Evolutionary conservation across 805 yeast genomes (phyloP).

Genomic region (Blastobotrys terrestris): DNA sequence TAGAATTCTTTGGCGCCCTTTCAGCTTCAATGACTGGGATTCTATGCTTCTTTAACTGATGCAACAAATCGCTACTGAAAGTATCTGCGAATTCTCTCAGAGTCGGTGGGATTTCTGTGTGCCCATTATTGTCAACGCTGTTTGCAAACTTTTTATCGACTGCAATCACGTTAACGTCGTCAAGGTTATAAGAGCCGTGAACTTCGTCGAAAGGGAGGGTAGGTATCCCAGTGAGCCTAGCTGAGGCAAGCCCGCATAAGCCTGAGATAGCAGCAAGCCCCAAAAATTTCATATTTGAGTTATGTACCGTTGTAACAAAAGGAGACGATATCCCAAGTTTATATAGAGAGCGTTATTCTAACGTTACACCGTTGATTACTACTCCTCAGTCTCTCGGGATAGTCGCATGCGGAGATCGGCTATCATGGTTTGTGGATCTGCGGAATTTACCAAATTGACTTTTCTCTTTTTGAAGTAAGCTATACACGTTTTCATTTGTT

Average conservation of each 20-base stretch:
- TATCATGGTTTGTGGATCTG: background rate
- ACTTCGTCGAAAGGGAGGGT: background rate
- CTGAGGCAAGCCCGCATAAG: background rate
- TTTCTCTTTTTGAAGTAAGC: too few species aligned
- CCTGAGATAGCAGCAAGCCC: background rate
- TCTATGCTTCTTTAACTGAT: background rate
- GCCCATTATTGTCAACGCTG: constrained; percentile 3
- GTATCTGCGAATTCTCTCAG: constrained; percentile 22
- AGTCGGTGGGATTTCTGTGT: constrained; percentile 14
- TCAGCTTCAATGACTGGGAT: background rate
- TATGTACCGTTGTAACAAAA: too few species aligned
- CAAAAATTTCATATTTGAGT: background rate
- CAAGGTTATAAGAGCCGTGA: background rate
- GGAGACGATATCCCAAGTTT: background rate
- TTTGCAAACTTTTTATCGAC: background rate
- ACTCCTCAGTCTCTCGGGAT: too few species aligned
- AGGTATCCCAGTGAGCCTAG: background rate
- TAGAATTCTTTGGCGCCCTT: background rate
- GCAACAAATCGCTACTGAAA: constrained; percentile 7
- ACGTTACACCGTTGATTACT: background rate
- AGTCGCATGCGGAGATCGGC: background rate
- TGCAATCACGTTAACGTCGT: background rate
- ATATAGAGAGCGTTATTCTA: background rate
- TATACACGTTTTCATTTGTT: too few species aligned
- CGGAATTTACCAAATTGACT: too few species aligned